A percentile compares a stretch with the other conserved stretches of the same genome.
Conservation (phyloP, 306 rosid species). For the Castanea mollissima region DNA sequence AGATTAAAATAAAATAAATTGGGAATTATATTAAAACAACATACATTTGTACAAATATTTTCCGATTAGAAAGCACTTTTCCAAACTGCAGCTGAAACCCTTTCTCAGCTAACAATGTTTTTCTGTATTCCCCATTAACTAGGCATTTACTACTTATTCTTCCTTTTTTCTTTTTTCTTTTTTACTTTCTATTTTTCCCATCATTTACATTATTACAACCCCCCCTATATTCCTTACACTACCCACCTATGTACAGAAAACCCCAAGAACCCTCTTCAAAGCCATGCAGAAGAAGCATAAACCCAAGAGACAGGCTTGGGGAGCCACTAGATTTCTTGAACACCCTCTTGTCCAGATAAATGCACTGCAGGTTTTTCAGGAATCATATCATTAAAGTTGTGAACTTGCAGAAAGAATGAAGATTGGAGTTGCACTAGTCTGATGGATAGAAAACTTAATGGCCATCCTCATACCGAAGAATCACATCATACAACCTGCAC, state of each 20-base stretch:
- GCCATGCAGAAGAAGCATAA: conserved; percentile 27
- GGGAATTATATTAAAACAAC: conserved; percentile 10
- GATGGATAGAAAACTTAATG: conserved; percentile 2
- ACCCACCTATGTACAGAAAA: conserved; percentile 54
- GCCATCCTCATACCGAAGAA: conserved; percentile 22
- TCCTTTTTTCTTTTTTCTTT: conserved; percentile 45
- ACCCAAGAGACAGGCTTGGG: conserved; percentile 8
- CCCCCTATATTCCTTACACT: conserved; percentile 42
- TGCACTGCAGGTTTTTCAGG: conserved; percentile 10
- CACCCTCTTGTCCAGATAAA: conserved; percentile 15
- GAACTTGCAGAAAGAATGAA: conserved; percentile 17
- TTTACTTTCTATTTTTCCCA: conserved; percentile 37
- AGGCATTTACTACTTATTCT: conserved; percentile 37
- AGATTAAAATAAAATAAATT: conserved; percentile 13
- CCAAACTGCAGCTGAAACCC: conserved; percentile 39
- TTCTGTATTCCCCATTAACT: conserved; percentile 31
- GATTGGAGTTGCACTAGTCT: background rate
- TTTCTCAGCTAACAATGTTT: conserved; percentile 28
- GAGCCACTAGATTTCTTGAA: conserved; percentile 6
- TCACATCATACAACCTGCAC: conserved; percentile 5
- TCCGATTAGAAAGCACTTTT: conserved; percentile 8
- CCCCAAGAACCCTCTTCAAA: conserved; percentile 41
- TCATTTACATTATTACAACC: conserved; percentile 47
- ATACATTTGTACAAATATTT: conserved; percentile 44
- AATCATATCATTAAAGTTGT: conserved; percentile 14